Base-by-base conservation (phyloP, 352 stramenopile species). In the Phytopythium ostracodes region DNA sequence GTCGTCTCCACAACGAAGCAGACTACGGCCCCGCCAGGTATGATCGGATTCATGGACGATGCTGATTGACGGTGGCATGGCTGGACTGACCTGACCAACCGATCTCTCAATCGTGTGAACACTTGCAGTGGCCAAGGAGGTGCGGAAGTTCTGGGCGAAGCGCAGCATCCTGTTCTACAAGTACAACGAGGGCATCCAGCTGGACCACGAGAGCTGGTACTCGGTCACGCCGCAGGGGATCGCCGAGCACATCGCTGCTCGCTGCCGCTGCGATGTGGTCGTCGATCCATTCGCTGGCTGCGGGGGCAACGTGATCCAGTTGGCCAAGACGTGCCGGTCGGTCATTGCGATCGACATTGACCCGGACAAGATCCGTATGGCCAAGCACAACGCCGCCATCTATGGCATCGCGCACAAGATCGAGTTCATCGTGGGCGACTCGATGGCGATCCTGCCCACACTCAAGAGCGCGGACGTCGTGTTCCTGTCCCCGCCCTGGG, bases 331-430 rank as follows among this genome's bases (percentile, higher is more conserved):
- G 11, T 97, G 89, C 61, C 82, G 85, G 22, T 75, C 91, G 20
- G 94, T 98, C 15, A 94, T 98, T 59, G 91, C 87, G n/a, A 96
- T 98, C 59, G 92, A 98, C 54, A 84, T 97, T 44, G 91, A 98
- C 60, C 84, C 85, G 5, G 72, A 80, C 20, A 96, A 96, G 60
- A 83, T 98, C n/a, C 78, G 79, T 20, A 95, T 96, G 74, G 92
- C 91, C 5, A 84, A 91, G 59, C 86, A 96, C 61, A 98, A 98
- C 67, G 92, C 92, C 46, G 59, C 63, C 20, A 90, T 97, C 62
- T 98, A 98, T 62, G 90, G 88, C 20, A 90, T 98, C 5, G 84
- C 82, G 2, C 65, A 97, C 62, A 84, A 88, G 35, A 96, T 98
- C 60, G 91, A 98, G 66, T 97, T 91, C 70, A 94, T 98, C 55